These are phyloP conservation scores for Metarhizium anisopliae DNA, from an alignment of 2,329 filamentous ascomycete species.

Conservation along the genomic window DNA sequence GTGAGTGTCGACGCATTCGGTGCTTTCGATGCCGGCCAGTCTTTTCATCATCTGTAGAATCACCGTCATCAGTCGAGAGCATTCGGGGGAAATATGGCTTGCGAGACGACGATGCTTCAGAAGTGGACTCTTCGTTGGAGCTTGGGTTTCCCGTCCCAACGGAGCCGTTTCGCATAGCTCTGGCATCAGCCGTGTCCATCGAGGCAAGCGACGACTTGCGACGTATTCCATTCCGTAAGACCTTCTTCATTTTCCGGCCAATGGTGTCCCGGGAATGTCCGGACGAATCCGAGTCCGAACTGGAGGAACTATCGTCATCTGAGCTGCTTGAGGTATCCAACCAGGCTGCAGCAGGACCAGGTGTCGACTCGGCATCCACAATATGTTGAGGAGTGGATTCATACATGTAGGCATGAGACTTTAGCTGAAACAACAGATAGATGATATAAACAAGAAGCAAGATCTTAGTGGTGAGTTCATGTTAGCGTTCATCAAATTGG, in stretches of 20 bases:
- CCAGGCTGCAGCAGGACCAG: constrained; percentile 74
- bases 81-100: constrained; percentile 26
- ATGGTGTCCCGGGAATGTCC: constrained; percentile 53
- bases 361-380: constrained; percentile 84
- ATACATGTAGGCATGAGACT: constrained; percentile 87
- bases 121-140: constrained; percentile 27
- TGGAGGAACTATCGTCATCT: constrained; percentile 43
- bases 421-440: constrained; percentile 84
- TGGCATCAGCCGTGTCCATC: constrained; percentile 41
- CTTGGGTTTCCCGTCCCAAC: constrained; percentile 27
- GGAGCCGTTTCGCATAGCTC: constrained; percentile 30
- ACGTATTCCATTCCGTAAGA: constrained; percentile 59
- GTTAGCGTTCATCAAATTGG: constrained; percentile 2
- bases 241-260: constrained; percentile 65
- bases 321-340: constrained; percentile 62
- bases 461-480: constrained; percentile 36
- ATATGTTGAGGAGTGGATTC: constrained; percentile 87
- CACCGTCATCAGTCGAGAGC: constrained; percentile 32
- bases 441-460: constrained; percentile 73
- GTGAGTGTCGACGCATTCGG: constrained; percentile 20
- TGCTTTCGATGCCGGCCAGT: constrained; percentile 23
- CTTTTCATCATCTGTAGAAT: constrained; percentile 37
- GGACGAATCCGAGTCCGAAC: constrained; percentile 58
- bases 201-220: constrained; percentile 72
- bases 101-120: constrained; percentile 29